A percentile compares a stretch with the other conserved stretches of the same genome.
phyloP scores from a whole-genome alignment of 257 asterid species.

The Solanum stenotomum region DNA sequence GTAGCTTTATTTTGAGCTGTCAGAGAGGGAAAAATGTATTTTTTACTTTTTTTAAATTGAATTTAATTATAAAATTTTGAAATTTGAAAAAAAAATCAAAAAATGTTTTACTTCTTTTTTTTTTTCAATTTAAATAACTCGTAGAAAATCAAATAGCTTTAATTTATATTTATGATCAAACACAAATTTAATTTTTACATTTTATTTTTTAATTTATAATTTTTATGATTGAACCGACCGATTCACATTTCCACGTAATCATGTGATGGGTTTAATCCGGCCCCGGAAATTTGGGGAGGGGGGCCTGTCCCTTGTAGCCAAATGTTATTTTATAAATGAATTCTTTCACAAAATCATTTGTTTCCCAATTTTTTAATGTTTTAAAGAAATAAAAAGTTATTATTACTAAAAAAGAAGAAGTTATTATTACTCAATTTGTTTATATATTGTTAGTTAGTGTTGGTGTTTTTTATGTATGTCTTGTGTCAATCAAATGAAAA shows the following conservation, averaged over 20 bases:
- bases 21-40: constrained; percentile 1
- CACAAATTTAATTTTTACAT: neutral
- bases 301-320: neutral
- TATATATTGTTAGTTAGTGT: too few relatives aligned
- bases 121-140: neutral
- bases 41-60: too few relatives aligned
- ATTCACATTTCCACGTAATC: neutral
- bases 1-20: constrained; percentile 23
- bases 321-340: neutral
- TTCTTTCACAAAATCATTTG: neutral
- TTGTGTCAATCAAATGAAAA: neutral
- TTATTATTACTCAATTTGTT: too few relatives aligned
- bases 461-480: neutral
- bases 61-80: too few relatives aligned
- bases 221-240: neutral
- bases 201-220: neutral
- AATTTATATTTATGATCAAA: neutral
- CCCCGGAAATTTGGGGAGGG: neutral
- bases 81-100: too few relatives aligned
- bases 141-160: neutral
- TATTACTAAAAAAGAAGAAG: neutral
- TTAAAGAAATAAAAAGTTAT: neutral
- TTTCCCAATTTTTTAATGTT: neutral
- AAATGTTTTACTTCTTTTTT: too few relatives aligned
- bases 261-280: neutral